phyloP scores from a whole-genome alignment of 2,329 filamentous ascomycete species.

The Thelonectria discophora region DNA sequence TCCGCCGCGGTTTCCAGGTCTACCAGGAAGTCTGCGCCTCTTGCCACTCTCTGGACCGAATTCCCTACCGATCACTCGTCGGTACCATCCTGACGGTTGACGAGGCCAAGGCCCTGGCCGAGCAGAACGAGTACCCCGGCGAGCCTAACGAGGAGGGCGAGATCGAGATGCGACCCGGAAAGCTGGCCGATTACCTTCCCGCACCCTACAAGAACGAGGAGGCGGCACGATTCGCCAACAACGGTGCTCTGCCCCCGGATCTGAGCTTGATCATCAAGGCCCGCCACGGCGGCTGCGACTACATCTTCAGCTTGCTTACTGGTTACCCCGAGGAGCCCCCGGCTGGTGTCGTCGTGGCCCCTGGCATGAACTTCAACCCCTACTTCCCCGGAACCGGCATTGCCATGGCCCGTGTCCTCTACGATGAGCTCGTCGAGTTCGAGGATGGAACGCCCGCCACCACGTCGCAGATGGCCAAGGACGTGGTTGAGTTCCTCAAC shows the following conservation, averaged over 20 bases:
- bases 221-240: constrained; percentile 96
- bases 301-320: constrained; percentile 96
- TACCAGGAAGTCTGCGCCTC: constrained; percentile 98
- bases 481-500: constrained; percentile 98
- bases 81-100: constrained; percentile 94
- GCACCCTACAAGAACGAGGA: constrained; percentile 98
- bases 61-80: constrained; percentile 92
- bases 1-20: constrained; percentile 98
- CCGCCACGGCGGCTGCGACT: constrained; percentile 96
- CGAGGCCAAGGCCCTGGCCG: constrained; percentile 95
- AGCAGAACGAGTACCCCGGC: constrained; percentile 98
- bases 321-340: constrained; percentile 97
- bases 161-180: constrained; percentile 98
- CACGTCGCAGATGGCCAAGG: constrained; percentile 99
- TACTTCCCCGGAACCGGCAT: constrained; percentile 99
- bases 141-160: constrained; percentile 98
- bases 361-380: constrained; percentile 99
- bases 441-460: constrained; percentile 95
- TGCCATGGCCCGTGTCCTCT: constrained; percentile 98
- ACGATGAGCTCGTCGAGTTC: constrained; percentile 97
- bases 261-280: constrained; percentile 97
- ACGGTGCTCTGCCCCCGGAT: constrained; percentile 96
- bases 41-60: constrained; percentile 94
- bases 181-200: constrained; percentile 97
- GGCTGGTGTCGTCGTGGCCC: constrained; percentile 83